Evolutionary conservation across 2,329 filamentous ascomycete genomes (phyloP).

Genomic region (Nannizzia gypsea): DNA sequence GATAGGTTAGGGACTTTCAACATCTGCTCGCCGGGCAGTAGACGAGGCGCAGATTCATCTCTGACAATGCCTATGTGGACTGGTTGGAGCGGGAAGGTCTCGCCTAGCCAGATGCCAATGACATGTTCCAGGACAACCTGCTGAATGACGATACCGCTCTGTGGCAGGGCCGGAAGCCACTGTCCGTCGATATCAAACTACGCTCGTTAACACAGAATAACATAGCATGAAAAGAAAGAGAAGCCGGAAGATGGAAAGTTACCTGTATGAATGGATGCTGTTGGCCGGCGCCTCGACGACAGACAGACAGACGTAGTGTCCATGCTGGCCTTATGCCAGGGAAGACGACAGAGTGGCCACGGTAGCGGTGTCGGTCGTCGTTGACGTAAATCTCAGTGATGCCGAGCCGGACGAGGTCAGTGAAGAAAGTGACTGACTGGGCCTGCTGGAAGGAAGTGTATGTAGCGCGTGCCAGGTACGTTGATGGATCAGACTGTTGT

Average conservation of each 20-base stretch:
- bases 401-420: neutral
- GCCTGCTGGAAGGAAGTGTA: neutral
- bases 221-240: neutral
- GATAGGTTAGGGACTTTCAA: neutral
- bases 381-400: neutral
- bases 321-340: neutral
- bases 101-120: neutral
- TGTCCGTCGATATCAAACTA: neutral
- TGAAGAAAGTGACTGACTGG: neutral
- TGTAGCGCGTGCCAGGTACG: neutral
- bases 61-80: neutral
- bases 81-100: neutral
- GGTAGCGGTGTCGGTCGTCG: neutral
- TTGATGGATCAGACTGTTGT: neutral
- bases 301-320: neutral
- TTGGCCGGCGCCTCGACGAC: neutral
- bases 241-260: too few species aligned
- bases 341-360: neutral
- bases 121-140: neutral
- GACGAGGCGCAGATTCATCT: neutral
- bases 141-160: constrained; percentile 1
- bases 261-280: constrained; percentile 2
- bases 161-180: neutral
- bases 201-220: neutral
- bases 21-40: neutral